Conservation (phyloP, 148 eudicot species). For the Cornus controversa region DNA sequence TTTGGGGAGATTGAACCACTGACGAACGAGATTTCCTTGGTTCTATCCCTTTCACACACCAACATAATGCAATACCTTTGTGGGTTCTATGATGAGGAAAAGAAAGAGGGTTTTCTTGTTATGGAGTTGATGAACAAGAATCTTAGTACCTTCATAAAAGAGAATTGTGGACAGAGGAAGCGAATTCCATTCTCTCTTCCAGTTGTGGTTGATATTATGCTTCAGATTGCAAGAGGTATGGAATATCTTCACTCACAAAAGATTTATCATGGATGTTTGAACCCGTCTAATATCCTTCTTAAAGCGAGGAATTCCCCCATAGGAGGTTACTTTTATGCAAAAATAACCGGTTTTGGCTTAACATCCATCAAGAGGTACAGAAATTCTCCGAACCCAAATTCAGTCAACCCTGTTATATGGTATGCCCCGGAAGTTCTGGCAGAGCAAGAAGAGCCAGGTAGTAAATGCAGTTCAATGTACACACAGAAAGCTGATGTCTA, state of each 20-base stretch:
- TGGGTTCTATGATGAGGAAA: conserved; percentile 61
- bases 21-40: conserved; percentile 32
- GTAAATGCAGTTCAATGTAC: conserved; percentile 29
- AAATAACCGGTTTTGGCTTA: conserved; percentile 54
- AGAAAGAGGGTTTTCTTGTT: conserved; percentile 52
- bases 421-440: conserved; percentile 64
- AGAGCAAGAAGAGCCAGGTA: conserved; percentile 53
- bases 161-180: conserved; percentile 47
- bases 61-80: conserved; percentile 46
- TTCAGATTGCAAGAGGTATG: conserved; percentile 75
- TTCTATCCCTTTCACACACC: conserved; percentile 59
- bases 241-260: conserved; percentile 56
- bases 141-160: conserved; percentile 45
- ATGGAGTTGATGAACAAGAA: conserved; percentile 60
- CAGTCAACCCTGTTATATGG: conserved; percentile 43
- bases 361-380: conserved; percentile 31
- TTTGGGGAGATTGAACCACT: conserved; percentile 38
- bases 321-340: conserved; percentile 46
- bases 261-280: conserved; percentile 62
- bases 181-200: conserved; percentile 49
- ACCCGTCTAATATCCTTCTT: conserved; percentile 53
- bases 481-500: conserved; percentile 72
- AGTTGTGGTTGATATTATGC: conserved; percentile 64
- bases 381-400: conserved; percentile 24
- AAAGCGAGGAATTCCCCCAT: conserved; percentile 40